A percentile compares a stretch with the other conserved stretches of the same genome.
phyloP scores from a whole-genome alignment of 1,284 basidiomycete genomes.

The Irpex lacteus region DNA sequence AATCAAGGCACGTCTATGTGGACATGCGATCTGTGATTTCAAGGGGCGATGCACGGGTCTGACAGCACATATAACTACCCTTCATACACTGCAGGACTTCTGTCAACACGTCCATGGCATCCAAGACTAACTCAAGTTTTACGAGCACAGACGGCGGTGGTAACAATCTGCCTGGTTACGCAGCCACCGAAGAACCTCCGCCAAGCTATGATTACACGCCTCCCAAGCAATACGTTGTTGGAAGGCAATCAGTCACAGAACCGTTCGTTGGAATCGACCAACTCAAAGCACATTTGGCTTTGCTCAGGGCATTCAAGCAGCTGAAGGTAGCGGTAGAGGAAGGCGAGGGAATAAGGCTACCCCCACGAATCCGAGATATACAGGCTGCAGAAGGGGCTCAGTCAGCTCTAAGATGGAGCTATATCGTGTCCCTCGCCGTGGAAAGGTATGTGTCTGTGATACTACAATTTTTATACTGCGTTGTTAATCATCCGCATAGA shows the following conservation, averaged over 20 bases:
- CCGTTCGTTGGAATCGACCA: conserved; percentile 14
- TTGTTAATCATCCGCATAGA: conserved; percentile 16
- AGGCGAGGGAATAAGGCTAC: neutral
- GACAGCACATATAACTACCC: neutral
- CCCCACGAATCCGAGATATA: neutral
- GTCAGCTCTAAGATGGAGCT: neutral
- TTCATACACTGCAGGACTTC: neutral
- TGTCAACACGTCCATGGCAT: neutral
- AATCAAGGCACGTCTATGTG: no score
- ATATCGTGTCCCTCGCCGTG: neutral
- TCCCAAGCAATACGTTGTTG: conserved; percentile 11
- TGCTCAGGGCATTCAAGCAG: conserved; percentile 17
- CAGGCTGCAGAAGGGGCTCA: neutral
- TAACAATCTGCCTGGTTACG: neutral
- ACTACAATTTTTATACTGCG: neutral
- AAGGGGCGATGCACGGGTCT: no score
- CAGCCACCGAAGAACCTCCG: neutral
- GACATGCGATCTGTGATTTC: no score
- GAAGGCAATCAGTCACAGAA: neutral
- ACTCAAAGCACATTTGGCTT: conserved; percentile 15
- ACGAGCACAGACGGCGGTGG: neutral
- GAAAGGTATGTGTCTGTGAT: neutral
- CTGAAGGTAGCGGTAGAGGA: conserved; percentile 13
- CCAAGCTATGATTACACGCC: conserved; percentile 3
- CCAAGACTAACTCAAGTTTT: neutral